phyloP scores from a whole-genome alignment of 768 basidiomycete species.

The Tulasnella sp. region DNA sequence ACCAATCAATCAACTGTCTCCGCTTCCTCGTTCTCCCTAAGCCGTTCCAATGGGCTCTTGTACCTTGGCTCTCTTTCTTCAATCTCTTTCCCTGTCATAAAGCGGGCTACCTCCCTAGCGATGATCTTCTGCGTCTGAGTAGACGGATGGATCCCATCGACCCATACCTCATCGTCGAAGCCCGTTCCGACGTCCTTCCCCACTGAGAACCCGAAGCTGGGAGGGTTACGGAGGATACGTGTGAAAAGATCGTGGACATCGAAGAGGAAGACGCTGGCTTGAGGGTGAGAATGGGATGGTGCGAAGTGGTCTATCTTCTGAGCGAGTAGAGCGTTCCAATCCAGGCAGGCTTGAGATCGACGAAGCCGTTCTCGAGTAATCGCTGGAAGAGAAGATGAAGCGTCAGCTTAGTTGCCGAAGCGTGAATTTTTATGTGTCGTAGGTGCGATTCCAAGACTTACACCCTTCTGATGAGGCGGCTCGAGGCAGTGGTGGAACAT shows the following conservation, averaged over 20 bases:
- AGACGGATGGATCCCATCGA: conserved; percentile 45
- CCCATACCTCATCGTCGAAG: conserved; percentile 32
- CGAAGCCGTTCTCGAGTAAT: neutral
- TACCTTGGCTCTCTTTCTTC: neutral
- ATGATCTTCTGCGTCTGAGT: conserved; percentile 40
- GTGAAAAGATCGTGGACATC: conserved; percentile 32
- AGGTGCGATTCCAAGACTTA: too few species aligned
- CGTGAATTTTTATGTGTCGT: neutral
- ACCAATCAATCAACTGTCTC: too few species aligned
- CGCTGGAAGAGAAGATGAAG: neutral
- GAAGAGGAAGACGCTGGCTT: conserved; percentile 39
- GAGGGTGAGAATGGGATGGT: conserved; percentile 32
- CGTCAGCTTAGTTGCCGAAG: too few species aligned
- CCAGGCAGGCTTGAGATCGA: neutral
- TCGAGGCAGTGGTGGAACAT: conserved; percentile 37
- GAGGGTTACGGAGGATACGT: conserved; percentile 39
- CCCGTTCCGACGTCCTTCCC: conserved; percentile 23
- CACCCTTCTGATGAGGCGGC: neutral
- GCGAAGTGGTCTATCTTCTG: conserved; percentile 31
- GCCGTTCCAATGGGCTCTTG: too few species aligned
- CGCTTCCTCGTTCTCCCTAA: too few species aligned
- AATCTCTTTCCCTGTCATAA: conserved; percentile 24
- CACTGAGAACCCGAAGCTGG: conserved; percentile 31
- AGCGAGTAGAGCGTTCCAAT: conserved; percentile 30
- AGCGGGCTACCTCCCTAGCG: conserved; percentile 35